A percentile compares a stretch with the other conserved stretches of the same genome.
Evolutionary conservation across 2,329 filamentous ascomycete species (phyloP).

Genomic region (Didymella exigua): DNA sequence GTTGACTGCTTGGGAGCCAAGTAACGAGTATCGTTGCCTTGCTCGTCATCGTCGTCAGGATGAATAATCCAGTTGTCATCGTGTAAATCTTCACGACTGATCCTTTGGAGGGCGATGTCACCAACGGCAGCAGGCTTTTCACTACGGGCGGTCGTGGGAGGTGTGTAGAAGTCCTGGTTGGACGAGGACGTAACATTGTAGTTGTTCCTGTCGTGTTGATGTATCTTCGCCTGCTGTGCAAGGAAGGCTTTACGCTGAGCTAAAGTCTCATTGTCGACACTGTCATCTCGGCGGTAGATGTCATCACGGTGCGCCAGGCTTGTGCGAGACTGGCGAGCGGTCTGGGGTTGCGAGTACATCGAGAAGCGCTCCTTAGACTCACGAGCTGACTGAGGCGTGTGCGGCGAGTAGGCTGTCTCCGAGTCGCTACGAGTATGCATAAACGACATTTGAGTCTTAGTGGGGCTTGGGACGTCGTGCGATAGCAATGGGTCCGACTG

Average conservation of each 20-base stretch:
- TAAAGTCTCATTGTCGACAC: conserved; percentile 37
- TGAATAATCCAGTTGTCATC: conserved; percentile 57
- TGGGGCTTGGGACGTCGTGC: conserved; percentile 37
- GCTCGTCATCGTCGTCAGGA: conserved; percentile 27
- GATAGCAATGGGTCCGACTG: conserved; percentile 37
- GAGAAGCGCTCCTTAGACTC: conserved; percentile 59
- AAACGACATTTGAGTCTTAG: conserved; percentile 70
- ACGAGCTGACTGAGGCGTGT: conserved; percentile 58
- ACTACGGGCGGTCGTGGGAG: conserved; percentile 26
- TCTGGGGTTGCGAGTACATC: conserved; percentile 50
- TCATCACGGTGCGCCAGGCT: conserved; percentile 45
- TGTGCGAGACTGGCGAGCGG: conserved; percentile 46
- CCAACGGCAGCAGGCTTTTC: conserved; percentile 26
- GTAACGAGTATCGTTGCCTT: conserved; percentile 19
- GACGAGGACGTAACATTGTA: conserved; percentile 37
- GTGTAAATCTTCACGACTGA: conserved; percentile 45
- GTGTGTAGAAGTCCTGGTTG: conserved; percentile 41
- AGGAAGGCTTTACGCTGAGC: conserved; percentile 44
- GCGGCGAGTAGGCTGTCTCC: conserved; percentile 59
- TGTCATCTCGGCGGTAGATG: conserved; percentile 33
- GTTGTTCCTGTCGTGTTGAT: conserved; percentile 35
- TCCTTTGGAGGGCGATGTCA: conserved; percentile 38
- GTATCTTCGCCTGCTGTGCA: conserved; percentile 42
- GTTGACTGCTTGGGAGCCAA: conserved; percentile 27
- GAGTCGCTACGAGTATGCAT: conserved; percentile 76